Evolutionary conservation across 345 rosid genomes (phyloP), one percentile per base, ranked within the genome.

Genomic region (Citrus glauca): DNA sequence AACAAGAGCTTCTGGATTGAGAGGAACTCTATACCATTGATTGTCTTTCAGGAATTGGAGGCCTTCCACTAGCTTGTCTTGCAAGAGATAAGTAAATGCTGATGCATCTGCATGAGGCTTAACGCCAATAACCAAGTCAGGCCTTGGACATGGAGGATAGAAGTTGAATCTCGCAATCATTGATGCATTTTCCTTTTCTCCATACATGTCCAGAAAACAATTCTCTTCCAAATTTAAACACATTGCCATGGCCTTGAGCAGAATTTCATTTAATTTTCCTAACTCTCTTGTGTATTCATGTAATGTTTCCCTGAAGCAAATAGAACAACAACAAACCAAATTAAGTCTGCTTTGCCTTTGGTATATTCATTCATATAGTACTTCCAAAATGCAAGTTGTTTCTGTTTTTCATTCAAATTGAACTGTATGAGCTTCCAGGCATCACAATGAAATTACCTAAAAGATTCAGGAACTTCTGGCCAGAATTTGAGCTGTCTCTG

Each of bases 391-490:
- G 50, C 50, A 11, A 45, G 16, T 13, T 45, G 50, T 45, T 45
- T 45, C 17, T 45, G 5, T 3, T 45, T 42, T 45, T 3, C 50
- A 45, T 45, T 45, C 50, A 45, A 42, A 45, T 45, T 13, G 50
- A 45, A 45, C 14, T 45, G 1, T 3, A 45, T 45, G 50, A 53
- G 22, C 57, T 53, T 17, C 57, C 20, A 16, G 57, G 57, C 7
- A 16, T 53, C 22, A 53, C 20, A 16, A 19, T 17, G 20, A 19
- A 53, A 5, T 74, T 80, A 91, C 95, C 90, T 88, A 74, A 91
- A 93, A 24, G 59, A 63, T 48, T 75, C 63, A 11, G 97, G 98
- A 16, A 71, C 73, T 66, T 84, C 40, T 10, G 97, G 97, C 98
- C 95, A 91, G 69, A 86, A 81, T 27, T 84, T 80, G 22, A 53